Evolutionary conservation across 208 protist genomes (phyloP), one percentile per base, ranked within the genome.

Genomic region (Tritrichomonas foetus): DNA sequence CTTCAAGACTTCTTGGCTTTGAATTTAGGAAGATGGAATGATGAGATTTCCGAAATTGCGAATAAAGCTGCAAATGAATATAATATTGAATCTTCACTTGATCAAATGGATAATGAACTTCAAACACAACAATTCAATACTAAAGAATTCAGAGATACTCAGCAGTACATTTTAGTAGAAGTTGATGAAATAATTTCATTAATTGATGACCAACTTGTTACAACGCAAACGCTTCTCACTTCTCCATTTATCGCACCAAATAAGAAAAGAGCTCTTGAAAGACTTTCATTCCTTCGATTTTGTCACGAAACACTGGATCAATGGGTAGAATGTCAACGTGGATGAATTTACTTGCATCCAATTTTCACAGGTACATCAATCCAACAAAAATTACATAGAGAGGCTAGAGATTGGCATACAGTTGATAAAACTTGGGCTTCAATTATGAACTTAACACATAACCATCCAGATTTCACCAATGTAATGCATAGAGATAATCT

Each of bases 311-410:
- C 95, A 27, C 44, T 97, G 22, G 96, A 97, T 47, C 93, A 95
- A 30, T 97, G 96, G 95, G 11, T 96, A 27, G 82, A 94, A 94
- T 78, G 93, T 69, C 98, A 99, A 95, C 97, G 97, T 50, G 97
- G 97, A 82, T 99, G 98, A 98, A 97, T 99, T 96, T 99, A 99
- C 95, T 96, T 99, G 27, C 98, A 99, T 95, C 98, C 98, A 95
- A 99, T 99, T 95, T 99, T 99, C 94, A 97, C 96, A 16, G 98
- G 97, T 25, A 97, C 98, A 74, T 98, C 99, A 94, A 99, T 99
- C 93, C 98, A 98, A 94, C 96, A 97, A 78, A 98, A 98, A 94
- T 96, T 99, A 74, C 98, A 98, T 1, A 96, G 96, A 50, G 98
- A 99, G 95, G 98, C 97, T 95, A 95, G 97, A 44, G 72, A 95